Conservation (phyloP, 441 rosid species). For the Euphorbia celastroides region DNA sequence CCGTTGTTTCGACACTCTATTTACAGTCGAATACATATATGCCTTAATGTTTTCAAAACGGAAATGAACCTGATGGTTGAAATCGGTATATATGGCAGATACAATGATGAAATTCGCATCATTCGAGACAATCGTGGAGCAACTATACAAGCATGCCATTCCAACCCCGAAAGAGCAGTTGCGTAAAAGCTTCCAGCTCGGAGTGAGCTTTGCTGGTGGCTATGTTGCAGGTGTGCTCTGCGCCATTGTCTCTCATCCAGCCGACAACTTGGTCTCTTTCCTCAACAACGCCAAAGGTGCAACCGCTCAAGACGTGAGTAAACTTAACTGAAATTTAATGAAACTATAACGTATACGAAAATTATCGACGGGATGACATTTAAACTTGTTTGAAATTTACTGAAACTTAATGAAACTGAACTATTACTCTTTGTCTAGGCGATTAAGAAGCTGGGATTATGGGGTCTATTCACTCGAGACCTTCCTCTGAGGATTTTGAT, state of each 20-base stretch:
- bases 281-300: slow-evolving; percentile 96
- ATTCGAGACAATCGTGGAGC: slow-evolving; percentile 83
- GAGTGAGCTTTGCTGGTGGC: slow-evolving; percentile 97
- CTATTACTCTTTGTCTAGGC: no score
- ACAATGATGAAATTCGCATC: slow-evolving; percentile 99
- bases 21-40: not conserved
- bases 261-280: slow-evolving; percentile 94
- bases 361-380: no score
- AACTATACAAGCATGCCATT: slow-evolving; percentile 79
- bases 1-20: not conserved
- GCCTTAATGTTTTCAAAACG: not conserved
- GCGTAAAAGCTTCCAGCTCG: slow-evolving; percentile 78
- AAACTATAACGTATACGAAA: no score
- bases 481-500: slow-evolving; percentile 97
- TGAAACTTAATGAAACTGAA: no score
- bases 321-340: no score
- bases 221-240: slow-evolving; percentile 81
- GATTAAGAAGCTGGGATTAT: slow-evolving; percentile 68
- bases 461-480: slow-evolving; percentile 94
- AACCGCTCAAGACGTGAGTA: slow-evolving; percentile 70
- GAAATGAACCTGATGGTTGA: not conserved
- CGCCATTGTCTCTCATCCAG: slow-evolving; percentile 88
- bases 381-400: no score
- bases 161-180: slow-evolving; percentile 86
- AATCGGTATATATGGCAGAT: slow-evolving; percentile 39